Base-by-base conservation (phyloP, 1,284 basidiomycete species). In the Apiotrichum brassicae region DNA sequence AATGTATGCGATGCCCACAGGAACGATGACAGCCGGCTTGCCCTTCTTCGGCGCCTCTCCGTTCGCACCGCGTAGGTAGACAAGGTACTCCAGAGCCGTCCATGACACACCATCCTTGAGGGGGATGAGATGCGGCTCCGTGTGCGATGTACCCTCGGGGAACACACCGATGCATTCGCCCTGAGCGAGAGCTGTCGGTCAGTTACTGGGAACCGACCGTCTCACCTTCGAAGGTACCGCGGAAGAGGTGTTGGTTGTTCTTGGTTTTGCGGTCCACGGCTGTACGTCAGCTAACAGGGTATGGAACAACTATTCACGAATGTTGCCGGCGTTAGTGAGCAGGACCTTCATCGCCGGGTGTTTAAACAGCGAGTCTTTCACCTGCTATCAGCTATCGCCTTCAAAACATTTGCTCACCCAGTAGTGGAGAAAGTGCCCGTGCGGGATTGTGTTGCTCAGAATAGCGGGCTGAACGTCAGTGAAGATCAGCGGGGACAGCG, bases 31-130 rank as follows among this genome's bases (percentile, higher is more conserved):
- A 22, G 85, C 75, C 26, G 75, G 75, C 51, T 72, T 68, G 2
- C 71, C 71, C 48, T 75, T 72, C 23, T 66, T 61, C 50, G 72
- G 67, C 58, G 62, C 54, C 67, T 75, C 45, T 76, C 76, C 57
- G 58, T 71, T 50, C 74, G 79, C 56, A 66, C 76, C 64, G 64
- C 75, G 51, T 37, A 81, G 77, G 81, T 87, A 91, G 61, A 86
- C 85, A 13, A 82, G 79, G 72, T 93, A 97, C 75, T 97, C 94
- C 58, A 97, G 78, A 4, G 91, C 88, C 28, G 90, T 85, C 92
- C 92, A 97, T 8, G 89, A 83, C n/a, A 87, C 87, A 22, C 93
- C 93, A 62, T 97, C 90, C 70, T 97, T 97, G 63, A 97, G 81
- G 54, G 89, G 85, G 79, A 93, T 86, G 63, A 97, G 86, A 50